Evolutionary conservation across 345 rosid genomes (phyloP), one percentile per base, ranked within the genome.

Genomic region (Acer saccharum): DNA sequence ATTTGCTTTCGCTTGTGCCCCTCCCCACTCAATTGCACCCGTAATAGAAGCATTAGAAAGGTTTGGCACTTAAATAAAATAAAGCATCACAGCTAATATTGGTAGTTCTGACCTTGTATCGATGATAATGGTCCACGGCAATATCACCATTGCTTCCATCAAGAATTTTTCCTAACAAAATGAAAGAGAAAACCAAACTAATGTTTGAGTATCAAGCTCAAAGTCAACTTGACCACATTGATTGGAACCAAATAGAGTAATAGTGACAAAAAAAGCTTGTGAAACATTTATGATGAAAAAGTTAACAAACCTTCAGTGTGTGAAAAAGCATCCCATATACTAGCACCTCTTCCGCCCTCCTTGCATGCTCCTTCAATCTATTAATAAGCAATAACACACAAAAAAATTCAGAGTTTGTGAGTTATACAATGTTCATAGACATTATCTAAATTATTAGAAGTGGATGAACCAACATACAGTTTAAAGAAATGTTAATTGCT

Each of bases 351-450:
- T 10, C 90, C 88, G 29, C 94, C 98, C 67, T 90, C 98, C 50
- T 79, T 78, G 82, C 87, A 79, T 10, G 88, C 98, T 81, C 98
- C 98, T 90, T 95, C 98, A 79, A 95, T 89, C 98, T 93, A 81
- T 25, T 78, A 84, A 81, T 11, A 68, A 65, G 43, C n/a, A 76
- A 63, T 25, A 69, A 79, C 71, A 48, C 71, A 12, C 25, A 25
- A 25, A 25, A 21, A 39, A 60, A 20, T 11, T 66, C 12, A 58
- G 41, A 10, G 8, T 32, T 52, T 11, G 1, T 32, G 43, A 69
- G 20, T 65, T 27, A 63, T 23, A 1, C 27, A 71, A 3, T 41
- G 41, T 4, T 39, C 52, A 14, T 21, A 77, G 1, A 23, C 55
- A 64, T 35, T 35, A 35, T 35, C 39, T 35, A 35, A 35, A 35